Conservation (phyloP, 1,139 yeast genomes). For the Kodamaea ohmeri region DNA sequence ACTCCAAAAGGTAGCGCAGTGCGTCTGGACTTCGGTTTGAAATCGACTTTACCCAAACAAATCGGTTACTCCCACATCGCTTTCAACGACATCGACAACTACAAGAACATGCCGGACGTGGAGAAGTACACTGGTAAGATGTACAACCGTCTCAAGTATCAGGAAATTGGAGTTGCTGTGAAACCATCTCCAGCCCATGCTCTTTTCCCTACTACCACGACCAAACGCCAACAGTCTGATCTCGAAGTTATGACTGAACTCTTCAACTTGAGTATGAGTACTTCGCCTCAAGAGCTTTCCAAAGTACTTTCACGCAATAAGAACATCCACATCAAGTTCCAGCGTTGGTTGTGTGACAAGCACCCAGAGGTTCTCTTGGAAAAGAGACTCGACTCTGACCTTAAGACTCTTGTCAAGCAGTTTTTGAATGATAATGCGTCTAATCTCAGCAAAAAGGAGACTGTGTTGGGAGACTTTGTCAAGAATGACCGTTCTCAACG, state of each 20-base stretch:
- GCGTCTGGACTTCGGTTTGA: conserved; percentile 45
- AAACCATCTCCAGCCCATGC: conserved; percentile 29
- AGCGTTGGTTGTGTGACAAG: conserved; percentile 33
- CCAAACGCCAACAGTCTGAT: conserved; percentile 4
- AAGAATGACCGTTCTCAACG: conserved; percentile 17
- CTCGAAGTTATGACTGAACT: conserved; percentile 24
- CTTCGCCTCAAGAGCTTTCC: conserved; percentile 28
- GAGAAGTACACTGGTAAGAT: conserved; percentile 42
- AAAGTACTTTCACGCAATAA: conserved; percentile 33
- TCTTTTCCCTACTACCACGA: conserved; percentile 23
- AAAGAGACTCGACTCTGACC: conserved; percentile 11
- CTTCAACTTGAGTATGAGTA: conserved; percentile 32
- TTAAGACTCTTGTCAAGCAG: conserved; percentile 26
- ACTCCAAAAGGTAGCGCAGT: conserved; percentile 44
- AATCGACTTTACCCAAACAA: conserved; percentile 43
- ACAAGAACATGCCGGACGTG: conserved; percentile 47
- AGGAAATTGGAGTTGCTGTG: conserved; percentile 41
- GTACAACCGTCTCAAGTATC: conserved; percentile 41
- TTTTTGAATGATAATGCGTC: conserved; percentile 23
- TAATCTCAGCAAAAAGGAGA: conserved; percentile 21
- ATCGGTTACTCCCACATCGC: conserved; percentile 44
- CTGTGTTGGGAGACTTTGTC: conserved; percentile 23
- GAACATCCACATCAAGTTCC: conserved; percentile 30
- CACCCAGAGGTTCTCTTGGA: conserved; percentile 33
- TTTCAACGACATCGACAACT: conserved; percentile 45